Evolutionary conservation across 495 filamentous ascomycete genomes (phyloP).

Genomic region (Neurospora sp.): DNA sequence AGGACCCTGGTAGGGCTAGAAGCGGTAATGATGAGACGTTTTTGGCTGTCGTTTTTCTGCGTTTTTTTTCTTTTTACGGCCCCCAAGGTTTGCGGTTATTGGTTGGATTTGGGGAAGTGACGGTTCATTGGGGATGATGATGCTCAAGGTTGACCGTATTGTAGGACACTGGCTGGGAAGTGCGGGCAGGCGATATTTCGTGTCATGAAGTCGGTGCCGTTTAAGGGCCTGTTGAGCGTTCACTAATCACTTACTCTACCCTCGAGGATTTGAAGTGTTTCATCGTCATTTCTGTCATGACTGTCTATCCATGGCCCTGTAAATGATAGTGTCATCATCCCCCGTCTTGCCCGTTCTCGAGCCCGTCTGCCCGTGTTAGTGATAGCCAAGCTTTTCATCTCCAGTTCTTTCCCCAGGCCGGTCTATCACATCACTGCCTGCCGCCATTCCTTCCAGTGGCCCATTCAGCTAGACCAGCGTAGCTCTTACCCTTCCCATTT

Average conservation of each 20-base stretch:
- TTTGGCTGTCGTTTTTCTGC: slow-evolving; percentile 1
- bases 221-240: neutral
- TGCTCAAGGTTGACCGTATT: neutral
- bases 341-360: neutral
- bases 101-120: neutral
- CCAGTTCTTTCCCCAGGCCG: neutral
- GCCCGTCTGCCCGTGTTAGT: neutral
- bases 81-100: neutral
- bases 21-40: neutral
- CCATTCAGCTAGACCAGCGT: neutral
- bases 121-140: neutral
- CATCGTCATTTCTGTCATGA: neutral
- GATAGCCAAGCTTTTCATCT: neutral
- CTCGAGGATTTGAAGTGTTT: neutral
- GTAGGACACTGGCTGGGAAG: neutral
- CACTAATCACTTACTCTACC: neutral
- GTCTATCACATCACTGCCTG: neutral
- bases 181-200: neutral
- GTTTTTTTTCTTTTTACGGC: neutral
- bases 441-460: neutral
- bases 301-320: neutral
- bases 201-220: neutral
- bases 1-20: neutral
- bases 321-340: neutral
- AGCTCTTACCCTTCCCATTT: neutral